A percentile compares a stretch with the other conserved stretches of the same genome.
phyloP scores from a whole-genome alignment of 208 protist genomes.

The Perkinsela sp. region DNA sequence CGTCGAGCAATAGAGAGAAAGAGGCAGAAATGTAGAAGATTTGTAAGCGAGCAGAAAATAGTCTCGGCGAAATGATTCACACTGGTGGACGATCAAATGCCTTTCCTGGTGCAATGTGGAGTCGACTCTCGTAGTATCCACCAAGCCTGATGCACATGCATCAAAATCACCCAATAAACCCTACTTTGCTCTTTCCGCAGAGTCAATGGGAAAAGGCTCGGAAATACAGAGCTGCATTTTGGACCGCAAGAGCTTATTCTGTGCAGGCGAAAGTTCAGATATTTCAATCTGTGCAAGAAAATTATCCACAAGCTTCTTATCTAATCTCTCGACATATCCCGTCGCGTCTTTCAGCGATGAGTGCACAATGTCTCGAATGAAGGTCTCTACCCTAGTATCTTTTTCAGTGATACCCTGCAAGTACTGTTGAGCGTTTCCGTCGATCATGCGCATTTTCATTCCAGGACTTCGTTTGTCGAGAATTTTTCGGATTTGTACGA shows the following conservation, averaged over 20 bases:
- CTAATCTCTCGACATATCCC: neutral
- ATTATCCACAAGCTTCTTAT: neutral
- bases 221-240: neutral
- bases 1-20: no score
- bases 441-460: neutral
- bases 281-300: neutral
- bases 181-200: no score
- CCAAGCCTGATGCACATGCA: no score
- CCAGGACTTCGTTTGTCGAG: neutral
- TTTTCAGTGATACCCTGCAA: neutral
- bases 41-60: no score
- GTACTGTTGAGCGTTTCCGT: neutral
- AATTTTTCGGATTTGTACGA: neutral
- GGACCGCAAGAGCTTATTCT: neutral
- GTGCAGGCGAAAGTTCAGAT: neutral
- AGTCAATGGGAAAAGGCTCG: no score
- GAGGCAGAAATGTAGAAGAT: no score
- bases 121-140: no score
- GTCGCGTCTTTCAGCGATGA: neutral
- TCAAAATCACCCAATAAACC: no score
- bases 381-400: neutral
- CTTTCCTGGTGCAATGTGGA: no score
- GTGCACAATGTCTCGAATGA: neutral
- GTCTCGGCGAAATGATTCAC: no score
- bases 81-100: no score